Evolutionary conservation across 768 basidiomycete genomes (phyloP).

Genomic region (Boletellus ananiceps): DNA sequence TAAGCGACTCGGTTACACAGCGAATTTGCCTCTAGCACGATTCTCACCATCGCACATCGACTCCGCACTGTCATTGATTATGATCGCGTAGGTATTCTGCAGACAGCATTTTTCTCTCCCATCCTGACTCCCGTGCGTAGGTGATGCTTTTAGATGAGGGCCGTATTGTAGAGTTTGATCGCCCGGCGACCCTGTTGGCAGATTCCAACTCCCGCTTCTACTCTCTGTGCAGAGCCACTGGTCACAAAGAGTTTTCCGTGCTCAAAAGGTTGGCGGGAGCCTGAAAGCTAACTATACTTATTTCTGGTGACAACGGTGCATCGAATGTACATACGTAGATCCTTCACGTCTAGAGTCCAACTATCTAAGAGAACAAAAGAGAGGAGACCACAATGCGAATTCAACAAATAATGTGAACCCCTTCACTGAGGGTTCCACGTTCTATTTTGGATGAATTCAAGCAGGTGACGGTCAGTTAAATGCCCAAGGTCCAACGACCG

Average conservation of each 20-base stretch:
- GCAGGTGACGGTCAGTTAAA: constrained; percentile 53
- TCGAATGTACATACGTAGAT: constrained; percentile 7
- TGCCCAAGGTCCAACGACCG: constrained; percentile 47
- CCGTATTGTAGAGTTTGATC: constrained; percentile 72
- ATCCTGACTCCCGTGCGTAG: constrained; percentile 31
- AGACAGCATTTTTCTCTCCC: constrained; percentile 6
- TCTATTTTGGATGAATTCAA: constrained; percentile 50
- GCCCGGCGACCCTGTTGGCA: constrained; percentile 52
- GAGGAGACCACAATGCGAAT: no score
- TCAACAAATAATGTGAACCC: no score
- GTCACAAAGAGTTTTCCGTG: constrained; percentile 62
- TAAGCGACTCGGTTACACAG: constrained; percentile 36
- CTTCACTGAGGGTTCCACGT: constrained; percentile 64
- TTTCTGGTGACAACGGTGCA: background rate
- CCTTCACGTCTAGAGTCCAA: background rate
- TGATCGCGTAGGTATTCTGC: constrained; percentile 52
- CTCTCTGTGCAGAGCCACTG: constrained; percentile 67
- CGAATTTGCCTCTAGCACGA: constrained; percentile 76
- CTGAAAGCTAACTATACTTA: constrained; percentile 1
- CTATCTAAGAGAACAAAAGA: background rate
- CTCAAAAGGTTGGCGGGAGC: constrained; percentile 62
- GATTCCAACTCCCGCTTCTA: constrained; percentile 60
- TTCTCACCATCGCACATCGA: constrained; percentile 79
- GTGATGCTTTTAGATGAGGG: constrained; percentile 79
- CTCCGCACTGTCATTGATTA: constrained; percentile 81